phyloP scores from a whole-genome alignment of 2,329 filamentous ascomycete species.

The Alternaria brassicae region DNA sequence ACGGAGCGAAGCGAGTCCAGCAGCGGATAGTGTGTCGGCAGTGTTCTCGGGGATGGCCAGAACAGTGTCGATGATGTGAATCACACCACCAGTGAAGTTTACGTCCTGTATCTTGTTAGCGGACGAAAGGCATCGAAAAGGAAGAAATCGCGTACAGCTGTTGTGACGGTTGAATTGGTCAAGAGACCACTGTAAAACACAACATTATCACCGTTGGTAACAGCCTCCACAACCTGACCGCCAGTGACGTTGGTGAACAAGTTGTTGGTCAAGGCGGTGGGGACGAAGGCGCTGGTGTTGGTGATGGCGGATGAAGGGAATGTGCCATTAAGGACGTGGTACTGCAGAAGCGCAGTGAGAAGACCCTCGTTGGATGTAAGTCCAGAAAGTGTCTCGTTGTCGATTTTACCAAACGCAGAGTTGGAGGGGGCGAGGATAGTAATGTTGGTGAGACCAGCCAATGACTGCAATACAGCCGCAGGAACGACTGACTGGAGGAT shows the following conservation, averaged over 20 bases:
- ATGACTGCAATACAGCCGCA: constrained; percentile 46
- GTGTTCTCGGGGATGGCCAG: constrained; percentile 50
- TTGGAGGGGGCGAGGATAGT: constrained; percentile 67
- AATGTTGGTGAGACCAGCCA: constrained; percentile 57
- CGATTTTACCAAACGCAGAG: constrained; percentile 53
- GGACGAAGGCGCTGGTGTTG: constrained; percentile 54
- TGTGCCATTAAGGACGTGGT: constrained; percentile 66
- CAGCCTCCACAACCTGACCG: constrained; percentile 64
- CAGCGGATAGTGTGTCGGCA: constrained; percentile 41
- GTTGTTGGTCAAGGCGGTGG: constrained; percentile 59
- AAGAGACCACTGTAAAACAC: constrained; percentile 62
- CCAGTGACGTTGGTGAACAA: constrained; percentile 65
- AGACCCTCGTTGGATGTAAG: constrained; percentile 40
- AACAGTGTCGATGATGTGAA: constrained; percentile 57
- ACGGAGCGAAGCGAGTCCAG: constrained; percentile 51
- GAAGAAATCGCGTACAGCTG: constrained; percentile 52
- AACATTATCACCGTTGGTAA: constrained; percentile 53
- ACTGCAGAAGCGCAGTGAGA: constrained; percentile 59
- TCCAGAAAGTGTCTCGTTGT: constrained; percentile 46
- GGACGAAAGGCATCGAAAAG: background rate
- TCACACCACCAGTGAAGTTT: constrained; percentile 55
- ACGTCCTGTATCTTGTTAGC: constrained; percentile 44
- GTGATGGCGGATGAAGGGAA: constrained; percentile 50
- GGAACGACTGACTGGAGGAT: constrained; percentile 48
- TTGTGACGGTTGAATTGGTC: constrained; percentile 57